Conservation (phyloP, 2,329 filamentous ascomycete genomes). For the Penicillium sp. region DNA sequence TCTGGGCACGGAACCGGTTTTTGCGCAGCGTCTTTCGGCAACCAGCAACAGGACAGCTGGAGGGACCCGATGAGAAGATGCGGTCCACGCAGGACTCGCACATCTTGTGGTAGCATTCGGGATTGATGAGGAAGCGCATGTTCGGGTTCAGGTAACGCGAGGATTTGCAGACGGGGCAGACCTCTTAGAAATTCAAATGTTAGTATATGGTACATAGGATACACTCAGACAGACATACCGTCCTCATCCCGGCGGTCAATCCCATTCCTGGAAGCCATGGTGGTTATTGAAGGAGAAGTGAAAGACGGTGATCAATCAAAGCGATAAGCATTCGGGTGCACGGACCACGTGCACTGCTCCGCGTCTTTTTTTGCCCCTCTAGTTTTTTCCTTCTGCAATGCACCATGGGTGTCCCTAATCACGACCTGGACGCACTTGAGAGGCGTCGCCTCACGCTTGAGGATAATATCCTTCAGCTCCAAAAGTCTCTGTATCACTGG, state of each 20-base stretch:
- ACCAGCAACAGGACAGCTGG: constrained; percentile 83
- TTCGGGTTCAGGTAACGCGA: constrained; percentile 90
- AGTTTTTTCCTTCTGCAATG: not conserved
- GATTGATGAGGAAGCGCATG: constrained; percentile 94
- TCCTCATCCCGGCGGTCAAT: constrained; percentile 40
- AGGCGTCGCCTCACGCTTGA: constrained; percentile 70
- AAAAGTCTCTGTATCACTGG: constrained; percentile 77
- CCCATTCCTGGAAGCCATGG: constrained; percentile 28
- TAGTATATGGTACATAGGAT: constrained; percentile 1
- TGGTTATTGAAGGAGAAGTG: constrained; percentile 8
- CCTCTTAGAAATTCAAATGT: constrained; percentile 50
- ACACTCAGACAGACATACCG: constrained; percentile 25
- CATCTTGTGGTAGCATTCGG: constrained; percentile 99
- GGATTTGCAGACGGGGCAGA: constrained; percentile 96
- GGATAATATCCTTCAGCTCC: constrained; percentile 66
- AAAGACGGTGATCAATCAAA: constrained; percentile 4
- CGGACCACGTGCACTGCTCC: constrained; percentile 23
- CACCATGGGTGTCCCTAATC: constrained; percentile 36
- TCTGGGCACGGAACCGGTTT: constrained; percentile 76
- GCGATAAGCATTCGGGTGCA: constrained; percentile 13
- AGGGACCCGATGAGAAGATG: constrained; percentile 86
- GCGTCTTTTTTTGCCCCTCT: constrained; percentile 8
- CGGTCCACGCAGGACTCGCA: constrained; percentile 93
- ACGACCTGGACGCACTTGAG: constrained; percentile 64
- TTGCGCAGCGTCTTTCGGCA: constrained; percentile 84